phyloP scores from a whole-genome alignment of 179 eudicot genomes.

The Camellia oleifera region DNA sequence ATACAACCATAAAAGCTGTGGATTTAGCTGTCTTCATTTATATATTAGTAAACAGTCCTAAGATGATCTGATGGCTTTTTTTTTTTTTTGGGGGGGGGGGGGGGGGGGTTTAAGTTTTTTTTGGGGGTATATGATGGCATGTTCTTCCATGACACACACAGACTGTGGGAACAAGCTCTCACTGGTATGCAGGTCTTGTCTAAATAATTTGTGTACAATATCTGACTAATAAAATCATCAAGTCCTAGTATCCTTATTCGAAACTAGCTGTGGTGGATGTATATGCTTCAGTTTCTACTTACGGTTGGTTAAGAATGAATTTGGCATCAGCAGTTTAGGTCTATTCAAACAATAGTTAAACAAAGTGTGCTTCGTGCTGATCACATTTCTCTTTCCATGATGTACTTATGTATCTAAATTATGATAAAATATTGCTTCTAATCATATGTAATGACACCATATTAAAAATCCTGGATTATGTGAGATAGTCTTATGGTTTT shows the following conservation, averaged over 20 bases:
- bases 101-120: no score
- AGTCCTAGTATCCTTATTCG: not conserved
- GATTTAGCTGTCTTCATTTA: not conserved
- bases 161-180: not conserved
- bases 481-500: not conserved
- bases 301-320: not conserved
- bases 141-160: not conserved
- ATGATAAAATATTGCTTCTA: not conserved
- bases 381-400: not conserved
- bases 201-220: not conserved
- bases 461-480: not conserved
- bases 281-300: not conserved
- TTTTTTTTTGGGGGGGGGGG: no score
- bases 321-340: not conserved
- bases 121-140: not conserved
- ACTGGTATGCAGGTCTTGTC: not conserved
- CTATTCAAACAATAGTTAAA: not conserved
- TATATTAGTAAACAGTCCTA: not conserved
- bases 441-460: not conserved
- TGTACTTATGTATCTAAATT: not conserved
- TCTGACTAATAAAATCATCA: not conserved
- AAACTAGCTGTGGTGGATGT: not conserved
- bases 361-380: constrained; percentile 2
- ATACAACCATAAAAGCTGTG: not conserved
- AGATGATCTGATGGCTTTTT: not conserved